Conservation (phyloP, 257 asterid species). For the Leptodermis oblonga region DNA sequence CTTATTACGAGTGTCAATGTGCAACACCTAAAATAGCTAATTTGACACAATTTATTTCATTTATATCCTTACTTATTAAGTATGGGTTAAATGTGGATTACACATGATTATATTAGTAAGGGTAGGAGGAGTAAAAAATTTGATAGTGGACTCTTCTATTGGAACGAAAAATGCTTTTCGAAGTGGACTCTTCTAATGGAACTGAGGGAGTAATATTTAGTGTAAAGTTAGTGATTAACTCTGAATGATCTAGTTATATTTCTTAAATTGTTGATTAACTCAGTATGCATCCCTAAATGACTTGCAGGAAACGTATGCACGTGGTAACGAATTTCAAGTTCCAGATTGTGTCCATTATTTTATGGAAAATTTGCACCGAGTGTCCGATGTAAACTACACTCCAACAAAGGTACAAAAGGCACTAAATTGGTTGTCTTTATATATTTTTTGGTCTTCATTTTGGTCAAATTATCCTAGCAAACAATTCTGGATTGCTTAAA, state of each 20-base stretch:
- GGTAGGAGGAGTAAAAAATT: no score
- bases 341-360: constrained; percentile 92
- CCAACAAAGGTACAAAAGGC: constrained; percentile 73
- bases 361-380: constrained; percentile 84
- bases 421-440: background rate
- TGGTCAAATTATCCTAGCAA: background rate
- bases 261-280: background rate
- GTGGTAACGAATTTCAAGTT: constrained; percentile 90
- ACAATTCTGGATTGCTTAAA: background rate
- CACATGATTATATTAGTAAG: no score
- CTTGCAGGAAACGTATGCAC: constrained; percentile 69
- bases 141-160: no score
- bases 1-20: no score
- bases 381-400: constrained; percentile 66
- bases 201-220: no score
- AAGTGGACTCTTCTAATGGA: no score
- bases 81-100: no score
- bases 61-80: no score
- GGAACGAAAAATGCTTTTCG: no score
- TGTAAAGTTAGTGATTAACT: background rate
- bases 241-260: background rate
- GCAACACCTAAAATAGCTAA: no score
- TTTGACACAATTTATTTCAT: no score
- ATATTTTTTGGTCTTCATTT: background rate
- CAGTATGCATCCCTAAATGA: constrained; percentile 20